A percentile compares a stretch with the other conserved stretches of the same genome.
Evolutionary conservation across 2,329 filamentous ascomycete genomes (phyloP).

Genomic region (Verruconis gallopava): DNA sequence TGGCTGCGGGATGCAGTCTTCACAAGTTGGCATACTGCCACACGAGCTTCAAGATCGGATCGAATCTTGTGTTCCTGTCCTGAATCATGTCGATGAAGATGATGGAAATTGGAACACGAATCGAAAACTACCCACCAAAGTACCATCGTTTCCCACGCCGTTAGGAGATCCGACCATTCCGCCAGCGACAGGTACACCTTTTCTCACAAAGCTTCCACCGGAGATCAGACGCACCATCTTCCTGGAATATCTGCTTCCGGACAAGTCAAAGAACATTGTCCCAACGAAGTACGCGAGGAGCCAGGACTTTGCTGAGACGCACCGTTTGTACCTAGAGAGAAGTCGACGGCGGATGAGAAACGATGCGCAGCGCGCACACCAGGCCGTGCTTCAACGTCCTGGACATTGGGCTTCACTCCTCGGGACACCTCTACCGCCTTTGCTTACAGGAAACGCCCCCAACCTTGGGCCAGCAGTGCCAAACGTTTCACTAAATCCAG

Average conservation of each 20-base stretch:
- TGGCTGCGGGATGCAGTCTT: no score
- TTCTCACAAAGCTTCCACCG: neutral
- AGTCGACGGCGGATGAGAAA: neutral
- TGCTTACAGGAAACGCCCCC: no score
- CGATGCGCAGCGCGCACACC: neutral
- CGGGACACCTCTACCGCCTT: no score
- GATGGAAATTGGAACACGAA: no score
- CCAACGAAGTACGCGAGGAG: neutral
- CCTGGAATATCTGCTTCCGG: conserved; percentile 1
- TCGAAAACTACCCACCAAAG: no score
- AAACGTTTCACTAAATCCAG: no score
- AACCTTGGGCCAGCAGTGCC: no score
- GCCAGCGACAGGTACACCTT: neutral
- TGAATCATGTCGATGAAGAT: no score
- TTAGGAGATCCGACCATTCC: neutral
- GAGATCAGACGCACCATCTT: neutral
- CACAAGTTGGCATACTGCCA: no score
- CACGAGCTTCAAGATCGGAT: no score
- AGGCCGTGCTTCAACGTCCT: neutral
- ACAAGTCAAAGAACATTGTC: conserved; percentile 3
- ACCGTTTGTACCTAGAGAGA: neutral
- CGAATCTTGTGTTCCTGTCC: no score
- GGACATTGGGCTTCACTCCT: neutral
- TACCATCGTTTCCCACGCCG: no score
- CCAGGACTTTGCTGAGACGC: neutral